A percentile compares a stretch with the other conserved stretches of the same genome.
Conservation (phyloP, 2,329 filamentous ascomycete genomes). For the Monascus ruber region DNA sequence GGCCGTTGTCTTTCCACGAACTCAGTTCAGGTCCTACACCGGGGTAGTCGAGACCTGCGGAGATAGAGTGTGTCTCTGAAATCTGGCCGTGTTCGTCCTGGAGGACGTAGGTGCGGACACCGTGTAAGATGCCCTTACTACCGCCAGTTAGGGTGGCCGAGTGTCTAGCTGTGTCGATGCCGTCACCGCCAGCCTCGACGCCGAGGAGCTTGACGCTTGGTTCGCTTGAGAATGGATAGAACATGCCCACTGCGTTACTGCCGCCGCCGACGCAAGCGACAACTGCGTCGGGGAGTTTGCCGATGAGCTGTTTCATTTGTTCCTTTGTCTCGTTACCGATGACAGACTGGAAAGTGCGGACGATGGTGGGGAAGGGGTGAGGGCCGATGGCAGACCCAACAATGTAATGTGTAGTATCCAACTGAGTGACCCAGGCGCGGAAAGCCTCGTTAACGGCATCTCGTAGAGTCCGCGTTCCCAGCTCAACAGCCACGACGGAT, state of each 20-base stretch:
- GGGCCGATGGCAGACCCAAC: conserved; percentile 96
- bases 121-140: conserved; percentile 85
- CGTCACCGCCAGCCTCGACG: conserved; percentile 91
- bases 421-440: conserved; percentile 83
- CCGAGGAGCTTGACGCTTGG: conserved; percentile 76
- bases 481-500: conserved; percentile 83
- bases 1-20: conserved; percentile 79
- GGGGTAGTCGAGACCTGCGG: conserved; percentile 91
- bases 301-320: conserved; percentile 74
- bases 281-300: conserved; percentile 88
- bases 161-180: conserved; percentile 73
- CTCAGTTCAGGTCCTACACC: conserved; percentile 90
- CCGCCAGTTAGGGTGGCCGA: conserved; percentile 80
- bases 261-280: conserved; percentile 95
- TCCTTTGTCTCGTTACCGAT: conserved; percentile 91
- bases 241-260: conserved; percentile 94
- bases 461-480: conserved; percentile 70
- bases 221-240: conserved; percentile 88
- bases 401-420: conserved; percentile 94
- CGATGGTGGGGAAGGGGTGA: conserved; percentile 94
- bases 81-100: conserved; percentile 92
- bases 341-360: conserved; percentile 92
- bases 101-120: conserved; percentile 88
- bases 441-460: conserved; percentile 93
- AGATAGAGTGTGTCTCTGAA: conserved; percentile 87